Conservation (phyloP, 768 basidiomycete genomes). For the Termitomyces eurrhizus region DNA sequence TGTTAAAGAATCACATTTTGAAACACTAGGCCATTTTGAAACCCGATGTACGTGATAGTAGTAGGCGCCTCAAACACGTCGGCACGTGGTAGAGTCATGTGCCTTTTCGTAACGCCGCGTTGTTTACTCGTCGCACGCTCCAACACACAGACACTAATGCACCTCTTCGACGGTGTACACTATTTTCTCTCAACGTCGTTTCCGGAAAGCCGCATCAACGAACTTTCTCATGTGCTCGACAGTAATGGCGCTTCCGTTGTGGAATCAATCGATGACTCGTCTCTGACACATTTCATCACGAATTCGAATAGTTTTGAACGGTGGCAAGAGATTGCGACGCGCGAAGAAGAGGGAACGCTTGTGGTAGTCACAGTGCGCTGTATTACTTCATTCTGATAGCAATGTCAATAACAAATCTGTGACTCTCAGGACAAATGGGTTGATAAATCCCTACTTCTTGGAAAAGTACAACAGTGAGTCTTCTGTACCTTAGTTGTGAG, state of each 20-base stretch:
- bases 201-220: conserved; percentile 30
- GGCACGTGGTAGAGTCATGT: conserved; percentile 3
- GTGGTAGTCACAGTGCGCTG: conserved; percentile 35
- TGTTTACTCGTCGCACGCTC: conserved; percentile 13
- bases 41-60: too few species aligned
- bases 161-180: conserved; percentile 35
- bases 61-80: background rate
- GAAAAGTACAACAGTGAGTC: conserved; percentile 53
- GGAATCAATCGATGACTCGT: conserved; percentile 27
- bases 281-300: conserved; percentile 52
- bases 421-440: conserved; percentile 59
- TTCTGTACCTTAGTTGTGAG: background rate
- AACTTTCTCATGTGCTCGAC: conserved; percentile 47
- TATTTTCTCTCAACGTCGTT: conserved; percentile 53
- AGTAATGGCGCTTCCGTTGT: conserved; percentile 45
- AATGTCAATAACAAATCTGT: background rate
- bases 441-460: conserved; percentile 57
- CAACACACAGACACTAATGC: conserved; percentile 8
- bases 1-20: too few species aligned
- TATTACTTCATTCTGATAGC: background rate
- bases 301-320: conserved; percentile 54
- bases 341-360: conserved; percentile 21
- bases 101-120: conserved; percentile 11
- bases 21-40: too few species aligned
- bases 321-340: conserved; percentile 35